These are phyloP conservation scores for Fusarium buharicum DNA, from an alignment of 2,329 filamentous ascomycete species.

Conservation along the genomic window DNA sequence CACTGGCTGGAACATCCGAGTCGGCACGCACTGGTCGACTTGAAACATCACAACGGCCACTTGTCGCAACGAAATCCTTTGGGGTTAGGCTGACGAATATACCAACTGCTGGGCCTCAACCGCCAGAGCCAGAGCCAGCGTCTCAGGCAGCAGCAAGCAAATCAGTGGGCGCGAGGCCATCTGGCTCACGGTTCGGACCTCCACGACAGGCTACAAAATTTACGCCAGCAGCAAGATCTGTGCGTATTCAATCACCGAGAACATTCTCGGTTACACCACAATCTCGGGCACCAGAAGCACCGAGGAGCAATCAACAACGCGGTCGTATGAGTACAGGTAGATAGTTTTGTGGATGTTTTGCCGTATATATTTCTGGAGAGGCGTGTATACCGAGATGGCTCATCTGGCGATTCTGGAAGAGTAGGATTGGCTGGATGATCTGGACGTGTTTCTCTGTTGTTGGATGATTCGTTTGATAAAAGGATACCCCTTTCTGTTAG, in stretches of 20 bases:
- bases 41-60: conserved; percentile 11
- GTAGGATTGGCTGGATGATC: conserved; percentile 13
- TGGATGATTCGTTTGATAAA: conserved; percentile 38
- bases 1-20: conserved; percentile 5
- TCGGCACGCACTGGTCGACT: conserved; percentile 3
- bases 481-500: conserved; percentile 44
- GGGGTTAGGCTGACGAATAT: conserved; percentile 18
- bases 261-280: conserved; percentile 28
- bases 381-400: neutral
- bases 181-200: conserved; percentile 22
- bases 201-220: conserved; percentile 17
- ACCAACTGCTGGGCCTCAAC: conserved; percentile 17
- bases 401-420: neutral
- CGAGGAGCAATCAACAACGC: conserved; percentile 14
- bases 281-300: conserved; percentile 8
- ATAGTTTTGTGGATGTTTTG: conserved; percentile 14
- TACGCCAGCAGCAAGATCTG: conserved; percentile 36
- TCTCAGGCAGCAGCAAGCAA: conserved; percentile 24
- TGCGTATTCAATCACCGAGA: conserved; percentile 42
- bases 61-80: conserved; percentile 19
- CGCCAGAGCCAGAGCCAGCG: conserved; percentile 17
- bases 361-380: conserved; percentile 11
- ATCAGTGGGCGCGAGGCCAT: conserved; percentile 35
- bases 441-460: conserved; percentile 32
- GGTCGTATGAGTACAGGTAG: conserved; percentile 17